Conservation (phyloP, 164 flowering plant genomes). For the Aristolochia californica region DNA sequence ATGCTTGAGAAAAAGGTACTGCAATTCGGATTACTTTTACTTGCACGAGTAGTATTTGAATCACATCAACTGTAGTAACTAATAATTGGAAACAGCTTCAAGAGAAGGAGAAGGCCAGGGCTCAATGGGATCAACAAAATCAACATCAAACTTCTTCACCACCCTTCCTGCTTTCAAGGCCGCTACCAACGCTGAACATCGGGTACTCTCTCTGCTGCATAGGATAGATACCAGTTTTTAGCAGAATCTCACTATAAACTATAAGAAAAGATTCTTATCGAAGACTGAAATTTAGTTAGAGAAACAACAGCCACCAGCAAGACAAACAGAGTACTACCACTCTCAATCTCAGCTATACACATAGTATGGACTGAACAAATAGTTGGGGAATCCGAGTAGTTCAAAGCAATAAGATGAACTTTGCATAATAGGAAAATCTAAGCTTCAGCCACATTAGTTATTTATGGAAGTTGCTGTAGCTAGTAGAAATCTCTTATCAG, state of each 20-base stretch:
- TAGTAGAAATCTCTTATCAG: too few relatives aligned
- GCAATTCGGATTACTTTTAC: too few relatives aligned
- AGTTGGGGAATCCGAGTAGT: too few relatives aligned
- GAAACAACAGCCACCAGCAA: not conserved
- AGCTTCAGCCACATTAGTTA: not conserved
- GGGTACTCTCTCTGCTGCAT: too few relatives aligned
- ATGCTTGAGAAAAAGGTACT: conserved; percentile 54
- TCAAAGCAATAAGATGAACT: not conserved
- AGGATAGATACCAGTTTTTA: too few relatives aligned
- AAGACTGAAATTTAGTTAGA: not conserved
- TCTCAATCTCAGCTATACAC: too few relatives aligned
- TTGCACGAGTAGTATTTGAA: not conserved
- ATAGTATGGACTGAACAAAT: too few relatives aligned
- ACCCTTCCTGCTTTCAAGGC: conserved; percentile 16
- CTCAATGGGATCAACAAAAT: conserved; percentile 28
- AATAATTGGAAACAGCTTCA: conserved; percentile 29
- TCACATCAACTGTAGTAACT: not conserved
- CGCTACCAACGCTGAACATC: conserved; percentile 25
- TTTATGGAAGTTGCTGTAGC: too few relatives aligned
- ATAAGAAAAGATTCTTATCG: too few relatives aligned
- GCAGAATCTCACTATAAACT: too few relatives aligned
- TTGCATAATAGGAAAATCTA: not conserved
- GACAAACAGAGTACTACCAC: too few relatives aligned
- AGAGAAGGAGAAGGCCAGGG: conserved; percentile 32
- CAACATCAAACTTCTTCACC: conserved; percentile 20